Base-by-base conservation (phyloP, 1,139 yeast genomes). In the Kluyveromyces marxianus region DNA sequence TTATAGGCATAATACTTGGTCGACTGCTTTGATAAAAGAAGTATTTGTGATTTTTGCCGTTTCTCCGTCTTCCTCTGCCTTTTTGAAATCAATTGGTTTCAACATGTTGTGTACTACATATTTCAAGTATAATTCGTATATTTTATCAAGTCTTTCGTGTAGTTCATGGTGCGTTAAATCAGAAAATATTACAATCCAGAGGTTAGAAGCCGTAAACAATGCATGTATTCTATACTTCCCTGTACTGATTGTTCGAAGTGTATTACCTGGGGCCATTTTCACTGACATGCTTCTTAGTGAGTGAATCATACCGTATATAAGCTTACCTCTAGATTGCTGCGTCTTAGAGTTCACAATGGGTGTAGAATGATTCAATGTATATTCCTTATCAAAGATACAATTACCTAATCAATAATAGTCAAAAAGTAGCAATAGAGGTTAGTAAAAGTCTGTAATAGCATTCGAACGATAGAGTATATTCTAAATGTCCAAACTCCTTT, bases 261-360 rank as follows among this genome's bases (percentile, higher is more conserved):
- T 65, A 59, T 84, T 86, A 1, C 46, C 47, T 3, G 56, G 53
- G 3, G 73, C 72, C 5, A 88, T 68, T 57, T 85, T 83, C 28
- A 79, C 72, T 0, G 92, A 76, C 43, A 90, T 77, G 53, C 82
- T 85, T 47, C 90, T 76, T 51, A 92, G 67, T 6, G 97, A 88
- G 60, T 80, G 85, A 24, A 88, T 70, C 42, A 87, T 79, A n/a
- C 98, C 98, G 62, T 88, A 92, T 24, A 92, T 70, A 39, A 92
- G 74, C 62, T 92, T 85, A 8, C 92, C 81, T 14, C 77, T 72
- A 57, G 84, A 83, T 37, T 80, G 80, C 45, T 75, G 74, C 58
- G 79, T 81, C 49, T 72, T 75, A 27, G 72, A 69, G 58, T 83
- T 83, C 42, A 75, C 69, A 0, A 74, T 60, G 1, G 83, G 84